phyloP scores from a whole-genome alignment of 2,329 filamentous ascomycete species.

The Dactylellina sp. region DNA sequence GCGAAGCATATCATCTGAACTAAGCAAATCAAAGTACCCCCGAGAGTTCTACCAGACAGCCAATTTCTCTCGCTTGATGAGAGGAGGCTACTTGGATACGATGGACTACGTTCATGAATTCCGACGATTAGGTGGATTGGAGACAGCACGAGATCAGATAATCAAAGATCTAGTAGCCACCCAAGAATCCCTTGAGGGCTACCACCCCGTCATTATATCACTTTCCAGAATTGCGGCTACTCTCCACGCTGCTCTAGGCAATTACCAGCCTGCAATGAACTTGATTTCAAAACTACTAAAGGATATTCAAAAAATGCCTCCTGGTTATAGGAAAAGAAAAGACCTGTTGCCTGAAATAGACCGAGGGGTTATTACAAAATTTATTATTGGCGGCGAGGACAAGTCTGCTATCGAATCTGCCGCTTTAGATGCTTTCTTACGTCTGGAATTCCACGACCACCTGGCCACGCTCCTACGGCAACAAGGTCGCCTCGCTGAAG shows the following conservation, averaged over 20 bases:
- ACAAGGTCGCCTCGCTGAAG: not conserved
- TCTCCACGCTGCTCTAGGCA: not conserved
- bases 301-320: not conserved
- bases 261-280: not conserved
- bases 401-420: not conserved
- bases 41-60: not conserved
- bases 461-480: not conserved
- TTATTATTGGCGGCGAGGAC: not conserved
- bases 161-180: not conserved
- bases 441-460: not conserved
- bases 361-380: not conserved
- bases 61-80: not conserved
- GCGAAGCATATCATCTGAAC: not conserved
- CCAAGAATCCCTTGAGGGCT: not conserved
- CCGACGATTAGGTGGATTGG: not conserved
- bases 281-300: not conserved
- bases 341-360: not conserved
- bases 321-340: not conserved
- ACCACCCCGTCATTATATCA: not conserved
- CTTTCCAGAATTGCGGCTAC: not conserved
- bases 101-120: not conserved
- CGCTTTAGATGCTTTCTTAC: not conserved
- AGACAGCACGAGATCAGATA: not conserved
- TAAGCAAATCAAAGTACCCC: not conserved
- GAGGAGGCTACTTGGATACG: not conserved